Evolutionary conservation across 805 yeast genomes (phyloP).

Genomic region (Candida boidinii): DNA sequence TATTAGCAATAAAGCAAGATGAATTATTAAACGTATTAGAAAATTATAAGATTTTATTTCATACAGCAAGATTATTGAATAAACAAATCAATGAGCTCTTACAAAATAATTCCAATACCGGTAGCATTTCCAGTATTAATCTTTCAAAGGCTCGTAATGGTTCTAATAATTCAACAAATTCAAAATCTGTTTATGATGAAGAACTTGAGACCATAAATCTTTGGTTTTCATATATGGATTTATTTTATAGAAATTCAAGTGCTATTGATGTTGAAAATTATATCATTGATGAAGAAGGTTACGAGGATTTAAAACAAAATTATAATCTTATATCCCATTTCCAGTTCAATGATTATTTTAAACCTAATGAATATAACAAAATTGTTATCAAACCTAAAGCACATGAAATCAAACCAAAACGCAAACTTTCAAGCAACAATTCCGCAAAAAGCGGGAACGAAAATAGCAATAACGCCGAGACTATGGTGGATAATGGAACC

Average conservation of each 20-base stretch:
- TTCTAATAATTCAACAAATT: no score
- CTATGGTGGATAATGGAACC: slow-evolving; percentile 2
- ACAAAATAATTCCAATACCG: no score
- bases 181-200: slow-evolving; percentile 6
- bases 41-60: slow-evolving; percentile 16
- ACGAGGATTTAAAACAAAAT: slow-evolving; percentile 29
- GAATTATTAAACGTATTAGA: slow-evolving; percentile 19
- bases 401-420: no score
- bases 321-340: slow-evolving; percentile 20
- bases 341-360: slow-evolving; percentile 17
- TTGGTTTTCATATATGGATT: slow-evolving; percentile 25
- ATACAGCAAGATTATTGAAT: slow-evolving; percentile 16
- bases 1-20: slow-evolving; percentile 22
- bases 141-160: no score
- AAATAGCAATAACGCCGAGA: slow-evolving; percentile 9
- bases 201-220: slow-evolving; percentile 13
- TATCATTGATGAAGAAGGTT: slow-evolving; percentile 32
- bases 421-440: slow-evolving; percentile 5
- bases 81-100: slow-evolving; percentile 7
- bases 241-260: slow-evolving; percentile 39
- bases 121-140: no score
- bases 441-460: slow-evolving; percentile 11
- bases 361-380: slow-evolving; percentile 12
- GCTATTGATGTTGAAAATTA: slow-evolving; percentile 40
- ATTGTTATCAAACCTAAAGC: slow-evolving; percentile 18